Evolutionary conservation across 352 stramenopile genomes (phyloP).

Genomic region (Pythium aquatile): DNA sequence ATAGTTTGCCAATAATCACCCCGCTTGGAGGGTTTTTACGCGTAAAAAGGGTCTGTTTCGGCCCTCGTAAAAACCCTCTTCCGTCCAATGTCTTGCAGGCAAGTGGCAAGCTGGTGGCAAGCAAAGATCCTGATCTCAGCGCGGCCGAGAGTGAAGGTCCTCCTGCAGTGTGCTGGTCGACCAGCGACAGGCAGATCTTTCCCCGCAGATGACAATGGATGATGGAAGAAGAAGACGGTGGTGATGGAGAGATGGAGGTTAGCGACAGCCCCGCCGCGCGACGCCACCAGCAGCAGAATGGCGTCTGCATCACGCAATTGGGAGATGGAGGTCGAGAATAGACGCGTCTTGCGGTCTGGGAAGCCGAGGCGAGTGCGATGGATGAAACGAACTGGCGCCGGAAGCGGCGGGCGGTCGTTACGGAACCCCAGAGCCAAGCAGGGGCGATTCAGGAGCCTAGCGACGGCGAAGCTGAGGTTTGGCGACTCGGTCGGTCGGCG

Average conservation of each 20-base stretch:
- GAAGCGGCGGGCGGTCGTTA: constrained; percentile 5
- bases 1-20: constrained; percentile 9
- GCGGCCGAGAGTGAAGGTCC: constrained; percentile 26
- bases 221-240: not conserved
- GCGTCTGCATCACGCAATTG: not conserved
- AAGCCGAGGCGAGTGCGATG: not conserved
- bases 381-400: not conserved
- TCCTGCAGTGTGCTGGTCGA: constrained; percentile 4
- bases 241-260: not conserved
- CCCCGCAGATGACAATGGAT: not conserved
- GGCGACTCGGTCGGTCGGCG: not conserved
- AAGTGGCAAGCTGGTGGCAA: constrained; percentile 18
- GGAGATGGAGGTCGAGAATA: not conserved
- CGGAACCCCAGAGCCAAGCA: constrained; percentile 6
- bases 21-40: constrained; percentile 12
- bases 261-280: not conserved
- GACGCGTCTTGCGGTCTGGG: not conserved
- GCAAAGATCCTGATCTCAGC: constrained; percentile 18
- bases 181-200: not conserved
- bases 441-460: not conserved
- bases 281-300: not conserved
- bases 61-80: constrained; percentile 20
- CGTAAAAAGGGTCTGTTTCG: constrained; percentile 14
- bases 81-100: constrained; percentile 16
- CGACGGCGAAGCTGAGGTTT: not conserved